Evolutionary conservation across 129 eudicot species (phyloP), one percentile per base, ranked within the genome.

Genomic region (Flaveria sonorensis): DNA sequence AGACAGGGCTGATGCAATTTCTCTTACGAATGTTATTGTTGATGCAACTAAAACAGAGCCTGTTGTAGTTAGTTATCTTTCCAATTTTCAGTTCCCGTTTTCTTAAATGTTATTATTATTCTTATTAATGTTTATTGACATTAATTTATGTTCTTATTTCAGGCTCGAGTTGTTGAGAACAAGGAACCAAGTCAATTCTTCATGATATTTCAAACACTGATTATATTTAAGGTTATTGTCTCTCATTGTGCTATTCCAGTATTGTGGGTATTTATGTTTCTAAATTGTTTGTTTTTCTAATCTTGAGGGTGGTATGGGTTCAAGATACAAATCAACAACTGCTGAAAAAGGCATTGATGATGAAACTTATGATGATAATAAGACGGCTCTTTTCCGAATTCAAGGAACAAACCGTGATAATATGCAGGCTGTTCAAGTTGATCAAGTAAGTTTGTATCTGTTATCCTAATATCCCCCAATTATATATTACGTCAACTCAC

Each of bases 341-440:
- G 86, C 83, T 61, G 87, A 83, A 39, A 75, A 83, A 8, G 87
- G 82, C 11, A 13, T 83, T 69, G 68, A 70, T 40, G 90, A 86
- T 83, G 87, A 83, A 72, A 86, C 87, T 56, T 83, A 80, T 21
- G 79, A 86, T 70, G 86, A 81, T 75, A 70, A 71, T 57, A 86
- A 64, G 60, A 81, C 85, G 0, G 90, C 88, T 23, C 84, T 86
- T 78, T 86, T 83, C 67, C 83, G 82, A 63, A 81, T 86, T 72
- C 90, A 83, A 81, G 90, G 90, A 78, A 77, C 83, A 55, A 81
- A 81, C 72, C 77, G 84, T 21, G 47, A 57, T 10, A 83, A 83
- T 67, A 86, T 86, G 87, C 90, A 86, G 61, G 90, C 90, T 52
- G 63, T 81, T 70, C 90, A 86, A 83, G 88, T 86, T 74, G 87